Conservation (phyloP, 352 stramenopile species). For the Globisporangium cederbergense region DNA sequence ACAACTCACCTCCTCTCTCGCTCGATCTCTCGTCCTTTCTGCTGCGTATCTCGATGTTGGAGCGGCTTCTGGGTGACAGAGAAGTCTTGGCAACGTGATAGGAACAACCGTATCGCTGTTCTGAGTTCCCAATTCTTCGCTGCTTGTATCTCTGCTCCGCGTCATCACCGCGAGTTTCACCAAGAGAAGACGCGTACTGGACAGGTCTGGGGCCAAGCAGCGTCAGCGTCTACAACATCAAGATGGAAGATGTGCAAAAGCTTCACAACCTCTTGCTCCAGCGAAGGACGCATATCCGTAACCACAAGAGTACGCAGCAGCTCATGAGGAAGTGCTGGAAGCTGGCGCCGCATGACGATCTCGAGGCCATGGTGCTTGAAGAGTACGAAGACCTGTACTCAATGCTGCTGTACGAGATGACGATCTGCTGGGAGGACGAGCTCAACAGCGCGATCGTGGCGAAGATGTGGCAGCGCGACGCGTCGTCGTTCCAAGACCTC, state of each 20-base stretch:
- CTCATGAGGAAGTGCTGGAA: conserved; percentile 47
- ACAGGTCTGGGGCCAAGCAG: background rate
- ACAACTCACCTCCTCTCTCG: too few species aligned
- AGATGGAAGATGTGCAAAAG: conserved; percentile 37
- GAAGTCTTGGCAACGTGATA: background rate
- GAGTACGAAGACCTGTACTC: conserved; percentile 53
- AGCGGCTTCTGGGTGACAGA: background rate
- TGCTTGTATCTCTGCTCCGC: background rate
- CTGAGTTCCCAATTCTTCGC: background rate
- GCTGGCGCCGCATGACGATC: conserved; percentile 15
- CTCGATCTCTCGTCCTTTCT: background rate
- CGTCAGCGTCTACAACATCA: background rate
- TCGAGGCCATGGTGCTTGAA: conserved; percentile 19
- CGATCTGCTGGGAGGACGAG: conserved; percentile 58
- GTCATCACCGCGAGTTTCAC: background rate
- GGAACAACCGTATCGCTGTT: background rate
- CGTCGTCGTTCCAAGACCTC: conserved; percentile 27
- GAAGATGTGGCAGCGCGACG: conserved; percentile 51
- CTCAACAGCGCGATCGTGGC: conserved; percentile 34
- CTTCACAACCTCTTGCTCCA: conserved; percentile 39
- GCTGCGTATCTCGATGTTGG: background rate
- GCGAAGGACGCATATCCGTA: conserved; percentile 43
- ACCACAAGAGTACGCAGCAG: conserved; percentile 28
- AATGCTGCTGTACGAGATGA: conserved; percentile 56
- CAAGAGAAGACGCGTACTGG: background rate